Conservation (phyloP, 495 filamentous ascomycete species). For the Daldinia vernicosa region DNA sequence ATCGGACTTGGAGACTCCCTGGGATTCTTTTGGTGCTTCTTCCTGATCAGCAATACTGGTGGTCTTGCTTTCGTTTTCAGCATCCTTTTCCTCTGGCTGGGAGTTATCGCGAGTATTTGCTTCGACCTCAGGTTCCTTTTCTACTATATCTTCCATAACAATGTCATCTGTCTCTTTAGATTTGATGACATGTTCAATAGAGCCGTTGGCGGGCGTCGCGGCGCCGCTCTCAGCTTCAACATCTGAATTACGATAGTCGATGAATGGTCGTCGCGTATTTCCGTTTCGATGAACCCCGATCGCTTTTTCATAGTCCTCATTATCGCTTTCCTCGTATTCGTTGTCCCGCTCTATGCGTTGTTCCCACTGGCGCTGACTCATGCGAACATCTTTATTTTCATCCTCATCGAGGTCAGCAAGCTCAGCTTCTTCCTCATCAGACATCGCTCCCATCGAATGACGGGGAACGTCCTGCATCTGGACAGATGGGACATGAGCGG, state of each 20-base stretch:
- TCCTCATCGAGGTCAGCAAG: constrained; percentile 91
- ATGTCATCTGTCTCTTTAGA: constrained; percentile 69
- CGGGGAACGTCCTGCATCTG: constrained; percentile 96
- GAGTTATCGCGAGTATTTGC: constrained; percentile 34
- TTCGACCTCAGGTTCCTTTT: constrained; percentile 42
- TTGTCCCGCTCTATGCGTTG: constrained; percentile 75
- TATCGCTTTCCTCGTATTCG: constrained; percentile 86
- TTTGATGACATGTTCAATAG: constrained; percentile 56
- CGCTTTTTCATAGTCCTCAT: constrained; percentile 80
- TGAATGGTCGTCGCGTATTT: constrained; percentile 68
- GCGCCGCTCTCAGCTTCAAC: constrained; percentile 72
- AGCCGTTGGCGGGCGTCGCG: constrained; percentile 62
- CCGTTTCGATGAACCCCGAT: constrained; percentile 76
- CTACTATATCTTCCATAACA: constrained; percentile 68
- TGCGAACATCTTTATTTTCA: constrained; percentile 83
- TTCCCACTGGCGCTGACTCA: constrained; percentile 86
- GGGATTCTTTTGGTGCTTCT: constrained; percentile 21
- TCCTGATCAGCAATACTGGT: constrained; percentile 44
- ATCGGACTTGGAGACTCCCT: constrained; percentile 28
- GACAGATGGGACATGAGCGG: constrained; percentile 87
- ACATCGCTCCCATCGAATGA: constrained; percentile 69
- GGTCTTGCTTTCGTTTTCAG: constrained; percentile 36
- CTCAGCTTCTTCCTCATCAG: constrained; percentile 87
- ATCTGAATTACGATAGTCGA: constrained; percentile 76
- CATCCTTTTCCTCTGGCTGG: constrained; percentile 55